Conservation (phyloP, 768 basidiomycete genomes). For the Neoboletus magnificus region DNA sequence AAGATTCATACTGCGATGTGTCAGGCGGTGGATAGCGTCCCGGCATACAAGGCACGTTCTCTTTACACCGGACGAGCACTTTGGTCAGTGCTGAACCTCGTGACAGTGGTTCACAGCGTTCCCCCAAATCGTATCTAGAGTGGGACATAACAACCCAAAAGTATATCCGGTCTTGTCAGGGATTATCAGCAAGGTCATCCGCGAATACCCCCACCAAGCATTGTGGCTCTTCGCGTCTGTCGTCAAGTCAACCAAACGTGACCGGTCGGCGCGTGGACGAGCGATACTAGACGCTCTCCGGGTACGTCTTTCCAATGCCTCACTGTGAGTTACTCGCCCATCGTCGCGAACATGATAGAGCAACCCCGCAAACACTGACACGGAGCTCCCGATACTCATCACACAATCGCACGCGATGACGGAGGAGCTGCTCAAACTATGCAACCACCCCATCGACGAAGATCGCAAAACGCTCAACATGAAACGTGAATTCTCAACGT, state of each 20-base stretch:
- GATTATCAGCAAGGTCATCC: conserved; percentile 73
- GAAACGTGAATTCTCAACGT: conserved; percentile 51
- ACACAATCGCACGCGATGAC: conserved; percentile 58
- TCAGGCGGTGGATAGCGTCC: conserved; percentile 54
- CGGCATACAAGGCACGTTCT: conserved; percentile 70
- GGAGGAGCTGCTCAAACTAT: conserved; percentile 63
- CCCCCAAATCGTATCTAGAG: conserved; percentile 93
- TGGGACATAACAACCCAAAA: conserved; percentile 65
- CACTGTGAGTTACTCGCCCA: background rate
- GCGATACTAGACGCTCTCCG: conserved; percentile 55
- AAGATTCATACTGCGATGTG: conserved; percentile 58
- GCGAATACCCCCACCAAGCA: conserved; percentile 83
- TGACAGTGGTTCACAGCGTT: conserved; percentile 92
- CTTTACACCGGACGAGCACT: background rate
- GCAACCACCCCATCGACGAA: conserved; percentile 49
- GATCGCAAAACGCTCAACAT: conserved; percentile 37
- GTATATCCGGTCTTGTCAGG: conserved; percentile 58
- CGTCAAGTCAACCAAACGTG: conserved; percentile 72
- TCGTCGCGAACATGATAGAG: conserved; percentile 33
- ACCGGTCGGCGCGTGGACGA: conserved; percentile 58
- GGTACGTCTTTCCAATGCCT: conserved; percentile 35
- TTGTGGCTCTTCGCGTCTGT: conserved; percentile 92
- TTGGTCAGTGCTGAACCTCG: conserved; percentile 5
- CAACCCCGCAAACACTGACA: conserved; percentile 41
- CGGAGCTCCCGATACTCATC: conserved; percentile 49